Evolutionary conservation across 75 land plant species (phyloP), one percentile per base, ranked within the genome.

Genomic region (Gnetum montanum): DNA sequence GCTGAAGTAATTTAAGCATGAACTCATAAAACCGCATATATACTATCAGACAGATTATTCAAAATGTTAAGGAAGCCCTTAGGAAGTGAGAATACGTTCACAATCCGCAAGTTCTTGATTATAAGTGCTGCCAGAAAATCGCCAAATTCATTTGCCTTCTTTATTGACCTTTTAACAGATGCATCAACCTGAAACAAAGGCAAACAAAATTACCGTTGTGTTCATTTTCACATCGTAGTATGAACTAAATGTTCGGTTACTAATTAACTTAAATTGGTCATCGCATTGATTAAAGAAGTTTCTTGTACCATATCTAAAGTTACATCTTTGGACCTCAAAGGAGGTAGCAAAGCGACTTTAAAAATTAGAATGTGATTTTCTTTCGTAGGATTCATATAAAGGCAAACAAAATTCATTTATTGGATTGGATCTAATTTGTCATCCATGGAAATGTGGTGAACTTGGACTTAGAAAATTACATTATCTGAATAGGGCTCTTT

Each of bases 101-200:
- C 76, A 64, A 54, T 80, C 62, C 82, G 88, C 49, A 93, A 51
- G 66, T 85, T 93, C 24, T 66, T 65, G 22, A 93, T 89, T 7
- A 82, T 66, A 46, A 61, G 65, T 65, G 95, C 86, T 47, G 74
- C 40, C 36, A 93, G 56, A 15, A 77, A 43, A 64, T 62, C 76
- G 49, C 88, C 90, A 27, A 87, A 57, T 22, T 85, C 95, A 56
- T 61, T 70, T 18, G 90, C 70, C 46, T 60, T 71, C 69, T 69
- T 85, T 61, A 88, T 51, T 41, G 67, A 59, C 60, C 75, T 82
- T 36, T 54, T 43, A 44, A 82, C 15, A 27, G 98, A 67, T 49
- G 44, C 58, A 45, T 88, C 77, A 3, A 72, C 65, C 79, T 75
- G 70, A 8, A 4, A 31, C n/a, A n/a, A n/a, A n/a, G n/a, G n/a